Percentiles rank a stretch among this genome's conserved stretches.
phyloP scores from a whole-genome alignment of 2,329 filamentous ascomycete genomes.

The Volutella citrinella region DNA sequence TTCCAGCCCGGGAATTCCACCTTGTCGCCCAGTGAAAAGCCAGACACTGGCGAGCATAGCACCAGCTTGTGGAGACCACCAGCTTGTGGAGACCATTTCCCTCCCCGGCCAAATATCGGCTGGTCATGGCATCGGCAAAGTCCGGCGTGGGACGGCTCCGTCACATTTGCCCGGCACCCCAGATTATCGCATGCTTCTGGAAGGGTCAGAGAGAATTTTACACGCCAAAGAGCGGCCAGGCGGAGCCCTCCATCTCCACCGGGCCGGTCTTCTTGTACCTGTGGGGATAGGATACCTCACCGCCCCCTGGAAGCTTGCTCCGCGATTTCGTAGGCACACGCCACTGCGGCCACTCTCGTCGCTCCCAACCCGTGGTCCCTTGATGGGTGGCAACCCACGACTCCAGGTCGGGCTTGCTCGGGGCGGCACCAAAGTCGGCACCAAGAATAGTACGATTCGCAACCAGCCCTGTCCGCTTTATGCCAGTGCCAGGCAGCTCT shows the following conservation, averaged over 20 bases:
- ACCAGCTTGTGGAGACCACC: too few relatives aligned
- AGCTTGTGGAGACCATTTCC: slow-evolving; percentile 15
- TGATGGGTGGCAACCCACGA: slow-evolving; percentile 1
- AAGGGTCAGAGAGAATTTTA: slow-evolving; percentile 26
- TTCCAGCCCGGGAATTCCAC: slow-evolving; percentile 18
- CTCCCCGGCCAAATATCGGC: slow-evolving; percentile 24
- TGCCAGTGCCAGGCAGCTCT: too few relatives aligned
- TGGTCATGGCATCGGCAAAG: slow-evolving; percentile 24
- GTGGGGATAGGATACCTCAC: slow-evolving; percentile 28
- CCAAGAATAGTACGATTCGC: too few relatives aligned
- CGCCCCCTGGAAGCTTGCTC: slow-evolving; percentile 13
- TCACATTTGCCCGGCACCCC: slow-evolving; percentile 16
- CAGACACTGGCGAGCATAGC: too few relatives aligned
- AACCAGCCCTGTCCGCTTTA: too few relatives aligned
- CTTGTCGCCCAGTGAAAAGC: too few relatives aligned
- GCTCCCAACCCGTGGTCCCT: slow-evolving; percentile 2
- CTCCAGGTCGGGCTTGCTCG: too few relatives aligned
- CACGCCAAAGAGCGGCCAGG: too few relatives aligned
- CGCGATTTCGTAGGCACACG: slow-evolving; percentile 26
- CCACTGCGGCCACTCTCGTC: slow-evolving; percentile 8
- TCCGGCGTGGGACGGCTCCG: slow-evolving; percentile 22
- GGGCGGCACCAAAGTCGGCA: too few relatives aligned
- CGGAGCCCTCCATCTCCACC: too few relatives aligned
- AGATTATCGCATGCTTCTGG: slow-evolving; percentile 28
- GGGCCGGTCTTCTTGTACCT: slow-evolving; percentile 26